Evolutionary conservation across 306 rosid genomes (phyloP).

Genomic region (Sicyos edulis): DNA sequence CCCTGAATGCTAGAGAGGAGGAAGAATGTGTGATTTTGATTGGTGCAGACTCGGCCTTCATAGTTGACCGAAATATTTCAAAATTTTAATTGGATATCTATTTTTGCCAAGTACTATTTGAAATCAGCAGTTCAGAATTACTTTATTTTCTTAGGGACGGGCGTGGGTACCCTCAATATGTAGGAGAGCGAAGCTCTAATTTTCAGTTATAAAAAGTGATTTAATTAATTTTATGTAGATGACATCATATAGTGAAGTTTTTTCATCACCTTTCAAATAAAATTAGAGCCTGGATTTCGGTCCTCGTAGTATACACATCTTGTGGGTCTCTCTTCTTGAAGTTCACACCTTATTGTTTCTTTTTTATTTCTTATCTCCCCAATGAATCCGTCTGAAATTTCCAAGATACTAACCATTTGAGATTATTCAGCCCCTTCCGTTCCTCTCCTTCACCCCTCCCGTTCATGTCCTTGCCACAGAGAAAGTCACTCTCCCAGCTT

Average conservation of each 20-base stretch:
- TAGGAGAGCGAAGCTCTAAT: no score
- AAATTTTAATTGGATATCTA: neutral
- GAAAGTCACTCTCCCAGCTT: neutral
- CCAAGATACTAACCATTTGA: no score
- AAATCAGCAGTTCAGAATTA: neutral
- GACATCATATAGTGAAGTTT: neutral
- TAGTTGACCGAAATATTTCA: no score
- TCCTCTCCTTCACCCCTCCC: neutral
- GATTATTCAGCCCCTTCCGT: no score
- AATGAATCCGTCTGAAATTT: neutral
- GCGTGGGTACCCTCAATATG: no score
- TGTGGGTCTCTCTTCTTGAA: neutral
- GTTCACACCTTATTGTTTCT: neutral
- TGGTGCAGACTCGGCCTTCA: no score
- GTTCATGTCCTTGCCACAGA: neutral
- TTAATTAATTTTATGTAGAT: neutral
- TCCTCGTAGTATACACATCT: neutral
- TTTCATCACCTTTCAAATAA: neutral
- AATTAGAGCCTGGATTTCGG: neutral
- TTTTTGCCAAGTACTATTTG: neutral
- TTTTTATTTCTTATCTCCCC: neutral
- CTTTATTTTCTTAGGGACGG: no score
- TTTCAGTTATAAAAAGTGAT: no score
- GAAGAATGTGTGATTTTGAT: neutral
- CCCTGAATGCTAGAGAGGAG: neutral